These are phyloP conservation scores for Arachis monticola DNA, from an alignment of 331 rosid genomes.

Conservation along the genomic window DNA sequence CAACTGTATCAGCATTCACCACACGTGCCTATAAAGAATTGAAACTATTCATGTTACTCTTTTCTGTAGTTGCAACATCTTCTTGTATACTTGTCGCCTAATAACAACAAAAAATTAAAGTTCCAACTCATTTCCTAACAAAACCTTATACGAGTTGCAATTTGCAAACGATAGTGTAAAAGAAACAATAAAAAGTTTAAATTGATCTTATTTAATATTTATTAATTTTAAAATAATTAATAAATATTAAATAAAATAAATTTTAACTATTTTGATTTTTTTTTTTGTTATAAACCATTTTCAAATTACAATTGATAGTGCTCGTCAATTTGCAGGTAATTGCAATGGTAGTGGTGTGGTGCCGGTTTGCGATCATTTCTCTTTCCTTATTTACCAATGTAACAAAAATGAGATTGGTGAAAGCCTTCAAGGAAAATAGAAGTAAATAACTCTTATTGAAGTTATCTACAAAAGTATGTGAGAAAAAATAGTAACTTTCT, in stretches of 20 bases:
- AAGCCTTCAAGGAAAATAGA: too few relatives aligned
- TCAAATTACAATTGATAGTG: not conserved
- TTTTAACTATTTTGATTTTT: too few relatives aligned
- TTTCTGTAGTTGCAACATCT: not conserved
- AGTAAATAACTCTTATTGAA: too few relatives aligned
- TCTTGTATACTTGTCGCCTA: not conserved
- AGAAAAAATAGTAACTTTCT: too few relatives aligned
- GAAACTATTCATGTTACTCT: not conserved
- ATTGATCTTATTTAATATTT: too few relatives aligned
- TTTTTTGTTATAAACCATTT: too few relatives aligned
- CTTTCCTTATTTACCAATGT: not conserved
- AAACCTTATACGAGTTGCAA: not conserved
- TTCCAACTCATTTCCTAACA: not conserved
- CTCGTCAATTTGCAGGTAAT: not conserved
- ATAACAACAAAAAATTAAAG: not conserved
- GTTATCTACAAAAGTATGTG: too few relatives aligned
- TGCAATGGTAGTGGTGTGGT: not conserved
- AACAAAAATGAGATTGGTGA: too few relatives aligned
- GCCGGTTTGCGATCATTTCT: not conserved
- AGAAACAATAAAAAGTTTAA: too few relatives aligned
- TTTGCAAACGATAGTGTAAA: too few relatives aligned
- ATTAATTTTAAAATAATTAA: too few relatives aligned
- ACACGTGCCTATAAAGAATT: not conserved
- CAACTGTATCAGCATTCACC: not conserved
- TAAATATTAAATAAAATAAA: too few relatives aligned